Evolutionary conservation across 2,329 filamentous ascomycete genomes (phyloP), one percentile per base, ranked within the genome.

Genomic region (Nakataea oryzae): DNA sequence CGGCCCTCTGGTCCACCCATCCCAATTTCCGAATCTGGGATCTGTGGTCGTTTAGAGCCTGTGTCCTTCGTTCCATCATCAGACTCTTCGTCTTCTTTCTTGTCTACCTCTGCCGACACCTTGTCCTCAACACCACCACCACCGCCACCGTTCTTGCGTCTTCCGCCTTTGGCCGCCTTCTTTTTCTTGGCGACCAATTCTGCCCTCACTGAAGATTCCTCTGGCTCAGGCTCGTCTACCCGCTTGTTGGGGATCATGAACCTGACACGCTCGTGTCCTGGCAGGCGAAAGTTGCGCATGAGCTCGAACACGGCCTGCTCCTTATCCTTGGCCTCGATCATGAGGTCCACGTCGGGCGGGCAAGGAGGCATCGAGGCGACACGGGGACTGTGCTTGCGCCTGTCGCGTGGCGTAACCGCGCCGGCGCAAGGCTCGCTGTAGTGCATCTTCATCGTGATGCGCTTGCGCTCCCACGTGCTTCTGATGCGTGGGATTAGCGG

Each of bases 281-380:
- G 90, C 0, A 97, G 79, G 68, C 88, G 92, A 73, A 92, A 96
- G 0, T 81, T 92, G 27, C 89, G 83, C 92, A 97, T 97, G 24
- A 97, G 80, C 66, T 96, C 91, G 69, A 97, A 96, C 0, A 97
- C 91, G 0, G 93, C 92, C 73, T 97, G 93, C 72, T 97, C 93
- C 74, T 97, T 97, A 71, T 97, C 93, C 73, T 97, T 97, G 58
- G 93, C 93, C 76, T 97, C 93, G 64, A 97, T 97, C 93, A 97
- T 97, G n/a, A 97, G 79, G 70, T 97, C 93, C 88, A 96, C 95
- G 34, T 89, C 86, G 1, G 84, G 78, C 4, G 86, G 81, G 69
- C 93, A 97, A 0, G 93, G 93, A 0, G 93, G 93, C 0, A 97
- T 74, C 0, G 86, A 89, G 66, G 81, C 81, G 1, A 96, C 91